Base-by-base conservation (phyloP, 768 basidiomycete species). In the Tremella yokohamensis region DNA sequence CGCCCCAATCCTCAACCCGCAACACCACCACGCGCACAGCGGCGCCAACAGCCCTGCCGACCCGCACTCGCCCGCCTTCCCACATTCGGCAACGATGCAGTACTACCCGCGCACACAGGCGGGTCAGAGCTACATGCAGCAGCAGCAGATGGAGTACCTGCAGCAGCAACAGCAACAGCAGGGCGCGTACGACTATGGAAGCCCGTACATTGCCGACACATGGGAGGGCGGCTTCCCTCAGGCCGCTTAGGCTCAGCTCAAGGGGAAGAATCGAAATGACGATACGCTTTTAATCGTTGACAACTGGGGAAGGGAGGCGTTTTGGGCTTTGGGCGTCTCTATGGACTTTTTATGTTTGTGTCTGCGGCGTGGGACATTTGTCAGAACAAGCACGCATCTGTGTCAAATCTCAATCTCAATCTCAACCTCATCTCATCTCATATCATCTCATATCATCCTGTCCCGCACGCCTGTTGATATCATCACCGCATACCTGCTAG, bases 61-160 rank as follows among this genome's bases (percentile, higher is more conserved):
- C 49, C 26, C 59, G 59, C 16, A 64, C 19, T 64, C 60, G 8
- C 63, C 62, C 18, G 56, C 59, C 19, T 64, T 54, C 49, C 26
- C 42, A 13, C 58, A 66, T 22, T 49, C 64, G 3, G 52, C 56
- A 13, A 22, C 59, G 12, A 50, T 64, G 60, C 52, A 54, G 44
- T 61, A 60, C 45, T 70, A 61, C 55, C 48, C 57, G 18, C 29
- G 49, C 6, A 45, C 42, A 6, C 42, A 45, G 22, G n/a, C 42
- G 8, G 47, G 53, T 0, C 56, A 58, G 18, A 50, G 62, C 16
- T 66, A 65, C 40, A 60, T 72, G 61, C 67, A 66, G 45, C 70
- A 69, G 37, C 67, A 66, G 37, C 65, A 68, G 51, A 56, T 69
- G 42, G 67, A 72, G 13, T 68, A 67, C 40, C 56, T 69, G 1